These are phyloP conservation scores for Ormosia emarginata DNA, from an alignment of 306 rosid species.

Conservation along the genomic window DNA sequence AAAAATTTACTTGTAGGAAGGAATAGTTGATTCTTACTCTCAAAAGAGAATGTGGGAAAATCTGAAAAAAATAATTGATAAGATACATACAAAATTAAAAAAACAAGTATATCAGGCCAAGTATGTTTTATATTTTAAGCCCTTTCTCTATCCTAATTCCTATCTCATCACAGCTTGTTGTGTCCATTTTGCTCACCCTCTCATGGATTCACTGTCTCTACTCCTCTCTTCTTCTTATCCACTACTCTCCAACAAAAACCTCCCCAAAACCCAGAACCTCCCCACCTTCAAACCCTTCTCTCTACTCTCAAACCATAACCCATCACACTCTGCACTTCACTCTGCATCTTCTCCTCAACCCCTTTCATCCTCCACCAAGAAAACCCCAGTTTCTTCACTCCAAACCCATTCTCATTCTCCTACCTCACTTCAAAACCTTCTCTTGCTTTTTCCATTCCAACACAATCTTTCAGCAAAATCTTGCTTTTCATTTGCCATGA, in stretches of 20 bases:
- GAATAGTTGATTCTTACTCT: no score
- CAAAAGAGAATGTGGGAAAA: no score
- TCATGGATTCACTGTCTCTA: slow-evolving; percentile 62
- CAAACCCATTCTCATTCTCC: slow-evolving; percentile 1
- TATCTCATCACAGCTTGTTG: not conserved
- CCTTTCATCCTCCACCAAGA: slow-evolving; percentile 23
- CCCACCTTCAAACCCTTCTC: slow-evolving; percentile 24
- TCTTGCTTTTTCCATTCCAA: slow-evolving; percentile 6
- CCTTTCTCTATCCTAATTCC: slow-evolving; percentile 27
- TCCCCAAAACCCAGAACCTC: slow-evolving; percentile 45
- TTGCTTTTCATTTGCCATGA: slow-evolving; percentile 30
- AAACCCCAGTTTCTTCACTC: not conserved
- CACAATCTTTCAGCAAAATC: not conserved
- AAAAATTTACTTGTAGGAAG: no score
- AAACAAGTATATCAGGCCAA: no score
- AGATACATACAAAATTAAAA: no score
- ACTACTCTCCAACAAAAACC: slow-evolving; percentile 36
- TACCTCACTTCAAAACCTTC: slow-evolving; percentile 19
- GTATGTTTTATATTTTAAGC: not conserved
- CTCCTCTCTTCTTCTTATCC: slow-evolving; percentile 58
- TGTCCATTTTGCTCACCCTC: not conserved
- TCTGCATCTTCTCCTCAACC: slow-evolving; percentile 13
- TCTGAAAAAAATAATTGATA: no score
- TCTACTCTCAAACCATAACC: slow-evolving; percentile 29
- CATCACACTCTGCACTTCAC: slow-evolving; percentile 16